Conservation (phyloP, 2,329 filamentous ascomycete species). For the Botrytis porri region DNA sequence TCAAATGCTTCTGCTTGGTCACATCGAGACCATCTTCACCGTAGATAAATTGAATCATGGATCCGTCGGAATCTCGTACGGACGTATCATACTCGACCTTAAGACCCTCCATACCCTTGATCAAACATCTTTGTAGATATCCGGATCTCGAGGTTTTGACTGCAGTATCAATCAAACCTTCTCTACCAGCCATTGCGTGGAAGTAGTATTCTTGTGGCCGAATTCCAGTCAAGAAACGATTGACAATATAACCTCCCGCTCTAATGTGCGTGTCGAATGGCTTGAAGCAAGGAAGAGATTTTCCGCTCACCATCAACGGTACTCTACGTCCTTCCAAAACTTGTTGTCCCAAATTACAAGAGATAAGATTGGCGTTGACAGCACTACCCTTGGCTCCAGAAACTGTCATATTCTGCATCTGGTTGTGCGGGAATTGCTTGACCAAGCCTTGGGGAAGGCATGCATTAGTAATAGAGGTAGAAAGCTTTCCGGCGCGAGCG, state of each 20-base stretch:
- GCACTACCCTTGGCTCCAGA: conserved; percentile 90
- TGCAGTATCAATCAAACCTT: conserved; percentile 97
- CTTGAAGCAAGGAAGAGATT: conserved; percentile 90
- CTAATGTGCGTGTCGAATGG: conserved; percentile 86
- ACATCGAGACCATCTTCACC: conserved; percentile 95
- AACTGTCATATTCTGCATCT: conserved; percentile 98
- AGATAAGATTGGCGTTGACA: conserved; percentile 97
- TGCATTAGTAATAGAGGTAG: conserved; percentile 70
- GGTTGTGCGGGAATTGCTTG: conserved; percentile 92
- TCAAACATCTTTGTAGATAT: conserved; percentile 92
- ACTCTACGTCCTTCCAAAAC: conserved; percentile 93
- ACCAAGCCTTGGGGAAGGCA: conserved; percentile 80
- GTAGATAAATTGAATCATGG: conserved; percentile 91
- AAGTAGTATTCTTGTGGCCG: conserved; percentile 98
- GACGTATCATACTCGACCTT: conserved; percentile 91
- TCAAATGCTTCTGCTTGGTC: conserved; percentile 88
- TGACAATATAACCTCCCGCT: conserved; percentile 89
- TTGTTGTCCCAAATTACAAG: conserved; percentile 95
- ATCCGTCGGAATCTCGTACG: conserved; percentile 90
- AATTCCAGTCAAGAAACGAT: conserved; percentile 96
- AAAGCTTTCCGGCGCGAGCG: conserved; percentile 64
- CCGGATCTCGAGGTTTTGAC: conserved; percentile 98
- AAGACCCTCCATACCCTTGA: conserved; percentile 97
- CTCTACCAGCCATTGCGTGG: conserved; percentile 98
- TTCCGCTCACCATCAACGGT: conserved; percentile 96